These are phyloP conservation scores for Pleurotus ostreatus DNA, from an alignment of 768 basidiomycete species.

Conservation along the genomic window DNA sequence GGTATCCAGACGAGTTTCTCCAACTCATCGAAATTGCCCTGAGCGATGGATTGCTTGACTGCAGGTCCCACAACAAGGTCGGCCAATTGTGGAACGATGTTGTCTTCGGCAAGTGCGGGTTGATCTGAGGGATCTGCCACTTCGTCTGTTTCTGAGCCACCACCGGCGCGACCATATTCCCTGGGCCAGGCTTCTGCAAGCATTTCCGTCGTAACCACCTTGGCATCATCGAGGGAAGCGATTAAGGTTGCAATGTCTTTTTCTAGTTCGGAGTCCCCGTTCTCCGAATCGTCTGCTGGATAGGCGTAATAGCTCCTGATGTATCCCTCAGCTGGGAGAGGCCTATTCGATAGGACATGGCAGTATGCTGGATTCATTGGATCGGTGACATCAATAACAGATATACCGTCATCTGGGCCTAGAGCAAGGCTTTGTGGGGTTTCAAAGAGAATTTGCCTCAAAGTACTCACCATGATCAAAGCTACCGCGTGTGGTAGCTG, in stretches of 20 bases:
- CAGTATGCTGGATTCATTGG: conserved; percentile 23
- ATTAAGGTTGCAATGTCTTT: background rate
- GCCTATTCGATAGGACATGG: conserved; percentile 13
- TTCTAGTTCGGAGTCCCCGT: background rate
- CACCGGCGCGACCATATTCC: background rate
- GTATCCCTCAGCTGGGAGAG: conserved; percentile 6
- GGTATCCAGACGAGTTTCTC: conserved; percentile 26
- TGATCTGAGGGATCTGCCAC: background rate
- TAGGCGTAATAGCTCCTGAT: conserved; percentile 4
- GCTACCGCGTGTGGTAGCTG: conserved; percentile 19
- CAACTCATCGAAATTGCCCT: conserved; percentile 18
- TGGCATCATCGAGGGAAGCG: background rate
- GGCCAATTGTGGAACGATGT: conserved; percentile 19
- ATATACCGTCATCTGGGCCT: conserved; percentile 33
- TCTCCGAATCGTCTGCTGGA: background rate
- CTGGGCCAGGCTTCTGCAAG: conserved; percentile 7
- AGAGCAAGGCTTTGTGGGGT: background rate
- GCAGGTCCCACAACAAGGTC: conserved; percentile 24
- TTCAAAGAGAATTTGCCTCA: background rate
- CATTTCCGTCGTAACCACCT: conserved; percentile 3
- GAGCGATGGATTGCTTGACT: conserved; percentile 18
- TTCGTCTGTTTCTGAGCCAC: background rate
- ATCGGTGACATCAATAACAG: conserved; percentile 29
- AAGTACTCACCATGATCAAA: conserved; percentile 20
- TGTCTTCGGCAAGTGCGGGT: background rate